Base-by-base conservation (phyloP, 345 rosid genomes). In the Adansonia digitata region DNA sequence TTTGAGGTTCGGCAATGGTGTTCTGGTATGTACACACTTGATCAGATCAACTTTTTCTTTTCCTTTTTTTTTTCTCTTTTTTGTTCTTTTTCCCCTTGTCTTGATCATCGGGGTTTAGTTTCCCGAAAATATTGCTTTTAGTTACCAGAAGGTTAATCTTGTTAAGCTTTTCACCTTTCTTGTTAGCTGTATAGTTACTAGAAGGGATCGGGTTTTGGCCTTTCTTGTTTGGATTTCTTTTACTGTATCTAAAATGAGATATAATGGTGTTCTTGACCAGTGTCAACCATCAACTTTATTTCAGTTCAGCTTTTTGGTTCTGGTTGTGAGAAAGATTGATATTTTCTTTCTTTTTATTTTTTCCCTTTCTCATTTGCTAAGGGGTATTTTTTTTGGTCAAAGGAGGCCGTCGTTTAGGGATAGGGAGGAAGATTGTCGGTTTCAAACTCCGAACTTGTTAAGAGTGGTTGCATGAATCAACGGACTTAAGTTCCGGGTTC, bases 1-100 rank as follows among this genome's bases (percentile, higher is more conserved):
- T 70, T 37, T 93, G 66, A 81, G 97, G 68, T 89, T 93, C 39
- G 84, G 82, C 37, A 87, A 83, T 66, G 98, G 98, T 7, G 29
- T 93, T 53, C 77, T 91, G 91, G 94, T 89, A 61, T 34, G 85
- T 35, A 0, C 40, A 6, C 22, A 43, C 27, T 10, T 8, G 26
- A 20, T 71, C 27, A 7, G 20, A 1, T 14, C 3, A 15, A 59
- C 2, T 13, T n/a, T 45, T 43, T 69, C 6, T 75, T 68, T n/a
- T n/a, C n/a, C n/a, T n/a, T n/a, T n/a, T n/a, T n/a, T n/a, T n/a
- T n/a, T n/a, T n/a, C n/a, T 49, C 53, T 49, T 1, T 2, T 15
- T 73, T 2, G 17, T 29, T 67, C 18, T 0, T 62, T 27, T 12
- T 29, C 10, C 15, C 3, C 24, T 5, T 39, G 10, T 62, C 31